phyloP scores from a whole-genome alignment of 257 asterid genomes.

The Capsicum pubescens region DNA sequence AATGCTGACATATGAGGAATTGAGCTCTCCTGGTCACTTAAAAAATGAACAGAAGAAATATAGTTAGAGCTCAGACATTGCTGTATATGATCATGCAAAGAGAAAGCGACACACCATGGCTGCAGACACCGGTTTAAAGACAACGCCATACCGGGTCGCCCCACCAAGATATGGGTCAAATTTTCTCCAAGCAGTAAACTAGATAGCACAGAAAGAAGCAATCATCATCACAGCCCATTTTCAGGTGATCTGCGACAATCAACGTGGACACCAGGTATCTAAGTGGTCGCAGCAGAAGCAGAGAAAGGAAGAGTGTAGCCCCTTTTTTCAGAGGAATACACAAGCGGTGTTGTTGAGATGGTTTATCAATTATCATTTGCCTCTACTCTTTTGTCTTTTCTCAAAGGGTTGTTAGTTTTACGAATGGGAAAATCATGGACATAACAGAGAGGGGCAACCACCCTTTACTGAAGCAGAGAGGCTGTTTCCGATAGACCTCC shows the following conservation, averaged over 20 bases:
- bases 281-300: not conserved
- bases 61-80: not conserved
- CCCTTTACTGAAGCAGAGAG: constrained; percentile 27
- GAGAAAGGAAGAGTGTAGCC: not conserved
- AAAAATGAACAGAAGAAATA: too few species aligned
- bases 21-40: too few species aligned
- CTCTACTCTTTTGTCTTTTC: not conserved
- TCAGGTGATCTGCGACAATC: not conserved
- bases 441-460: constrained; percentile 45
- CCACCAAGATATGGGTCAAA: constrained; percentile 40
- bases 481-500: constrained; percentile 8
- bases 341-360: not conserved
- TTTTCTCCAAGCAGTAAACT: not conserved
- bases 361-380: not conserved
- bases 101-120: not conserved
- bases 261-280: not conserved
- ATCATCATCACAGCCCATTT: constrained; percentile 33
- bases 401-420: not conserved
- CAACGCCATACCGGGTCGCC: constrained; percentile 26
- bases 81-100: not conserved
- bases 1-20: too few species aligned
- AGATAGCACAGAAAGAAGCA: constrained; percentile 8
- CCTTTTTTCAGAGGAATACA: not conserved
- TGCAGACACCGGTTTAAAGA: not conserved
- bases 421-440: constrained; percentile 33